phyloP scores from a whole-genome alignment of 2,329 filamentous ascomycete genomes.

The Fusarium piperis region DNA sequence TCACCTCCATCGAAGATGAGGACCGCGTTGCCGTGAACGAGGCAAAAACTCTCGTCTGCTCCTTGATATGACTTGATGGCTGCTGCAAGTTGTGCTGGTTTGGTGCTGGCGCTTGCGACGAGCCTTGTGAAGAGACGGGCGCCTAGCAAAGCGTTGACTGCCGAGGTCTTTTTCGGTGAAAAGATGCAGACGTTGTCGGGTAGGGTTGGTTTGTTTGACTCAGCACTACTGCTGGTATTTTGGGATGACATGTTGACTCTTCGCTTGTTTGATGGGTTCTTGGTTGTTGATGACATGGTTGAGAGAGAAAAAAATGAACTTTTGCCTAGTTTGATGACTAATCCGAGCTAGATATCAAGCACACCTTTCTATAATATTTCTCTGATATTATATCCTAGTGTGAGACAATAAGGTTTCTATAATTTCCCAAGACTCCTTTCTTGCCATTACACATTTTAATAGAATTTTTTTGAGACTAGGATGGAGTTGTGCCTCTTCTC shows the following conservation, averaged over 20 bases:
- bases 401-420: too few relatives aligned
- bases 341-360: background rate
- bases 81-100: background rate
- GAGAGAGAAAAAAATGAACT: background rate
- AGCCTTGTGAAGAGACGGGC: conserved; percentile 6
- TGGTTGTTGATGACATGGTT: background rate
- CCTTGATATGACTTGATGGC: background rate
- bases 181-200: conserved; percentile 10
- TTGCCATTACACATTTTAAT: too few relatives aligned
- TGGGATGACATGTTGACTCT: background rate
- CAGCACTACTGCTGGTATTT: background rate
- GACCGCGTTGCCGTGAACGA: background rate
- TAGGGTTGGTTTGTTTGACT: background rate
- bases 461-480: too few relatives aligned
- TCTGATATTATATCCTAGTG: too few relatives aligned
- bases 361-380: too few relatives aligned
- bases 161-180: background rate
- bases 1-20: conserved; percentile 3
- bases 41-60: background rate
- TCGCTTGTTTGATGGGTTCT: background rate
- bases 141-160: background rate
- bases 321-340: background rate
- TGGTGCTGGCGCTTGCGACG: background rate
- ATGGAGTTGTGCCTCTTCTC: too few relatives aligned
- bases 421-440: too few relatives aligned